These are phyloP conservation scores for Flaveria bidentis DNA, from an alignment of 129 eudicot species.

Conservation along the genomic window DNA sequence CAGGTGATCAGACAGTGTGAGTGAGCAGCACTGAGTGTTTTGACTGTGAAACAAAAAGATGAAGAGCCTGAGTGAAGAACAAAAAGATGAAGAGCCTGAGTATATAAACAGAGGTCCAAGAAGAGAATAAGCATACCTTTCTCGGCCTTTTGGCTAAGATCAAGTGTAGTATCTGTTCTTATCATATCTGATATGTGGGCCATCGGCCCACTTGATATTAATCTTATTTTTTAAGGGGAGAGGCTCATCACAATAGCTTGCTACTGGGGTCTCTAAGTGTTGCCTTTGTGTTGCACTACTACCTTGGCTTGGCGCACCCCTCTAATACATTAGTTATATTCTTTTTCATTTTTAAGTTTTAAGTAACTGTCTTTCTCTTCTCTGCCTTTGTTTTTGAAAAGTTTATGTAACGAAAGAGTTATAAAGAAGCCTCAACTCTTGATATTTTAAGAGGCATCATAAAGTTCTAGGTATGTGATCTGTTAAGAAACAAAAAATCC, in stretches of 20 bases:
- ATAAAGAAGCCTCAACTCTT: too few relatives aligned
- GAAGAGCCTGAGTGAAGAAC: not conserved
- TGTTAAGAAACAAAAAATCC: too few relatives aligned
- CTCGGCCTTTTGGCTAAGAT: slow-evolving; percentile 93
- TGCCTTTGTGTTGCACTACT: slow-evolving; percentile 27
- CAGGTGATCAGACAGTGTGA: not conserved
- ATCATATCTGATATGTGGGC: slow-evolving; percentile 45
- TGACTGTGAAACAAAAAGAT: not conserved
- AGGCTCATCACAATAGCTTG: slow-evolving; percentile 28
- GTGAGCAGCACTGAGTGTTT: not conserved
- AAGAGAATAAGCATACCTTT: slow-evolving; percentile 50
- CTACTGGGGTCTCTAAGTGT: slow-evolving; percentile 18
- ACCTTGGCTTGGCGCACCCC: slow-evolving; percentile 20
- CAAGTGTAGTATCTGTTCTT: slow-evolving; percentile 88
- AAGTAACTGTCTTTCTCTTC: too few relatives aligned
- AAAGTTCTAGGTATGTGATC: too few relatives aligned
- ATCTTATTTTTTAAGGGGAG: slow-evolving; percentile 20
- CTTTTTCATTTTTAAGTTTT: not conserved
- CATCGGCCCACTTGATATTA: slow-evolving; percentile 32
- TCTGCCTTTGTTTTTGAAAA: not conserved
- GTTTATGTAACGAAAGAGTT: too few relatives aligned
- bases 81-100: not conserved
- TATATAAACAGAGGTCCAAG: not conserved
- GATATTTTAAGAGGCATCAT: too few relatives aligned
- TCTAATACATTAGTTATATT: not conserved